Base-by-base conservation (phyloP, 2,329 filamentous ascomycete genomes). In the Mariannaea elegans region DNA sequence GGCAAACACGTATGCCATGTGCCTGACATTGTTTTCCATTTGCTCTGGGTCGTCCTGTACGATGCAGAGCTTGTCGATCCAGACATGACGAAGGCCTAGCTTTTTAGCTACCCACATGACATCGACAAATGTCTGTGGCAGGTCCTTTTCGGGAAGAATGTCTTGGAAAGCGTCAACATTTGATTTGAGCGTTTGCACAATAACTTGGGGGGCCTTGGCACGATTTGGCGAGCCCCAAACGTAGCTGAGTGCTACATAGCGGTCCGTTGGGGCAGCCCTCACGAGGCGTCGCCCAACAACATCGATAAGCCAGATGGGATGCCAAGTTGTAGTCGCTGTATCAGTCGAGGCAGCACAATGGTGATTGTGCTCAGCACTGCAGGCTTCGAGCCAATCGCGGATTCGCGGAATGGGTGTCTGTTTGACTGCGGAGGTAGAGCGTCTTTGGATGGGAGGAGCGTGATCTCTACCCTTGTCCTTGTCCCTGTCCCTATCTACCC, bases 61-160 rank as follows among this genome's bases (percentile, higher is more conserved):
- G 55, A 81, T 79, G 51, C 79, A 81, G 46, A 81, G 71, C 31
- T 75, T 72, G 61, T 83, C 81, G 31, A 82, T 76, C 81, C 81
- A 83, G 18, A 83, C 70, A 56, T 79, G 75, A 2, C 76, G 75
- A 19, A 80, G 72, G 1, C 76, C 77, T 10, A 82, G 70, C 67
- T 80, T 80, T 61, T 74, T 76, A 21, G 78, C 72, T 18, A 81
- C 66, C 75, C 77, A 79, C 61, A 81, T 78, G 59, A 78, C 78
- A 60, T 81, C 79, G n/a, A 75, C 55, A 53, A 81, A 77, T 4
- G 78, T 79, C 50, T 76, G 73, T 32, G 77, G 78, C 14, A 81
- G 67, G 14, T 77, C 75, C 8, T 69, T 64, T 14, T 80, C 78
- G 4, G 75, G 73, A 14, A 81, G 62, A 4, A 61, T 67, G 23